A percentile compares a stretch with the other conserved stretches of the same genome.
phyloP scores from a whole-genome alignment of 2,329 filamentous ascomycete genomes.

The Didymella glomerata region DNA sequence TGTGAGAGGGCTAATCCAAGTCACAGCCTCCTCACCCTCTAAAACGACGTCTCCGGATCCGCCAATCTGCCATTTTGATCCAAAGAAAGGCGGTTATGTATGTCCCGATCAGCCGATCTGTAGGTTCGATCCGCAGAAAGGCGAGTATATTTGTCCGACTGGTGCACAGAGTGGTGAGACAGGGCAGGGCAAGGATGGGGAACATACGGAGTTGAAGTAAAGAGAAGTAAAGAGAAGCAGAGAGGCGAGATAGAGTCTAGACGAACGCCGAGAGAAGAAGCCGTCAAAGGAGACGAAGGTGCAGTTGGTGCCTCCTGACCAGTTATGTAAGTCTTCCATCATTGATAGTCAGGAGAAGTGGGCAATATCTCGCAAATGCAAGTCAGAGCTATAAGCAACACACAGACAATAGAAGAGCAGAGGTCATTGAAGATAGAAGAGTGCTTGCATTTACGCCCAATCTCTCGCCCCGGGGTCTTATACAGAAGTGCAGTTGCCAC shows the following conservation, averaged over 20 bases:
- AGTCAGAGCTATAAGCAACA: background rate
- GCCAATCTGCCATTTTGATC: slow-evolving; percentile 7
- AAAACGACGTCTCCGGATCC: background rate
- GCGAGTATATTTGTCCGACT: background rate
- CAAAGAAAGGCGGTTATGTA: slow-evolving; percentile 6
- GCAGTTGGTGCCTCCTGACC: too few relatives aligned
- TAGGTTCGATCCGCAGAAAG: background rate
- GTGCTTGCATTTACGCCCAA: slow-evolving; percentile 1
- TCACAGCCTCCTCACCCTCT: background rate
- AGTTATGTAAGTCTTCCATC: too few relatives aligned
- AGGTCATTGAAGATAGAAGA: background rate
- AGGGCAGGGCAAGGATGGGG: background rate
- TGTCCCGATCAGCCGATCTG: slow-evolving; percentile 2
- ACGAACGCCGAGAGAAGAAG: too few relatives aligned
- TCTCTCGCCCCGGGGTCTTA: background rate
- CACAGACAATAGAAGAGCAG: background rate
- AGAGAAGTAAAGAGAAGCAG: background rate
- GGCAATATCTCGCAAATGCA: background rate
- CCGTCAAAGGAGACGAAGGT: too few relatives aligned
- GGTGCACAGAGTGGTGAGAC: background rate
- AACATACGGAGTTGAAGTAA: background rate
- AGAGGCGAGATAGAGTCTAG: too few relatives aligned
- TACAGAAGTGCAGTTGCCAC: background rate
- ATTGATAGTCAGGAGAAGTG: background rate
- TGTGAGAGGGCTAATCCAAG: background rate